Evolutionary conservation across 1,284 basidiomycete species (phyloP), one percentile per base, ranked within the genome.

Genomic region (Trichosporon sp.): DNA sequence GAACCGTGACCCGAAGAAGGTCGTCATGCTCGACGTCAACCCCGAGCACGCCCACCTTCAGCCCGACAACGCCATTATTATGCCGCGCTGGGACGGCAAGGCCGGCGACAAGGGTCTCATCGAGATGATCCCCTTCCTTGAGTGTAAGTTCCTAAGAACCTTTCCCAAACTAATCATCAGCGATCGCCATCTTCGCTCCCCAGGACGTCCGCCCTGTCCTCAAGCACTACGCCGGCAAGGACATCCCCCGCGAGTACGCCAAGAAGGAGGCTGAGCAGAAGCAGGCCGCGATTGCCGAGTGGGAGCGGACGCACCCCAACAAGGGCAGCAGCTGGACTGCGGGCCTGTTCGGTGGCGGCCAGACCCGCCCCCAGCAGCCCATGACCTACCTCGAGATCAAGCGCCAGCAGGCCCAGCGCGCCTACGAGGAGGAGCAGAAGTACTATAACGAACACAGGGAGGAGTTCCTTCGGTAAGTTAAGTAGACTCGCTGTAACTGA

Each of bases 121-220:
- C 11, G 91, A 91, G 11, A 88, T 98, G 86, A 94, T 99, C 75
- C 96, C 96, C 0, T 98, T 98, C 90, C 88, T 99, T 7, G 96
- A 99, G 86, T 94, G 94, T 94, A 82, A 66, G 91, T 87, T n/a
- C 4, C 2, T 10, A 31, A 2, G 6, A 26, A 7, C 19, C 51
- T 4, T 32, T 4, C 21, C 1, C 2, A 61, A 54, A 26, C 26
- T 65, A 68, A 16, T 70, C 63, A 0, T 19, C 76, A 96, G 94
- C 93, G 5, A 91, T 96, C 72, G 93, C 89, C 0, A 94, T 96
- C 74, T 94, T 92, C 85, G 90, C 90, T 72, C 90, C 92, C 0
- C 81, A 86, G 51, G 96, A 99, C 79, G 92, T 98, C 4, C 89
- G 96, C 16, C 92, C 91, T 0, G 92, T 98, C 65, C 85, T 98